These are phyloP conservation scores for Pleurotus citrinopileatus DNA, from an alignment of 768 basidiomycete species.

Conservation along the genomic window DNA sequence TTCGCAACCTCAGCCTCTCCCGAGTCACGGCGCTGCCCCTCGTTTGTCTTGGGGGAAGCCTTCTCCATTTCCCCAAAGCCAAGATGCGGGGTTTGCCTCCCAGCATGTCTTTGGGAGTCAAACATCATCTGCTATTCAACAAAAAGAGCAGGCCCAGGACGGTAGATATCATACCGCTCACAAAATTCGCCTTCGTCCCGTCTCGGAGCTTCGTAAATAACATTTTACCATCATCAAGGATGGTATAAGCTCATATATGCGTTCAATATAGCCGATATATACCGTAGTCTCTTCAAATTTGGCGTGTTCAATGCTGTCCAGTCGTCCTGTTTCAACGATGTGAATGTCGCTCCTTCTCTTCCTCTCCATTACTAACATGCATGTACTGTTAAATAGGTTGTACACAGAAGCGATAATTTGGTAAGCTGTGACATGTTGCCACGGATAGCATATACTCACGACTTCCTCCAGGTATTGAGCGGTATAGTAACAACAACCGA, in stretches of 20 bases:
- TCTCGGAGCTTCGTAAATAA: conserved; percentile 67
- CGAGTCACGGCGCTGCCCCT: too few species aligned
- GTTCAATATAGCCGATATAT: conserved; percentile 66
- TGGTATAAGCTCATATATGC: conserved; percentile 12
- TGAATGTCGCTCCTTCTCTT: conserved; percentile 31
- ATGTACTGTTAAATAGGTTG: conserved; percentile 38
- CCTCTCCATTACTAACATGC: neutral
- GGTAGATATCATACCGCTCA: conserved; percentile 16
- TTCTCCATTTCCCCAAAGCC: too few species aligned
- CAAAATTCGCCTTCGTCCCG: conserved; percentile 58
- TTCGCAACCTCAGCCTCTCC: too few species aligned
- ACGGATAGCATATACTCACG: conserved; percentile 13
- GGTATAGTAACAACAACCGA: conserved; percentile 34
- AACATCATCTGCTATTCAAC: too few species aligned
- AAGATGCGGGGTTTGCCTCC: too few species aligned
- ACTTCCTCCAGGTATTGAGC: conserved; percentile 59
- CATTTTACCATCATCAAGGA: neutral
- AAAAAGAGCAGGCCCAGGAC: too few species aligned
- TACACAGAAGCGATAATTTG: conserved; percentile 60
- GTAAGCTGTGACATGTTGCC: conserved; percentile 33
- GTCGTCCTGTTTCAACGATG: conserved; percentile 75
- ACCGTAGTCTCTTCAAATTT: conserved; percentile 82
- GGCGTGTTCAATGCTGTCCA: conserved; percentile 92
- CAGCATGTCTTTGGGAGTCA: too few species aligned
- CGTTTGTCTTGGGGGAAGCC: too few species aligned